phyloP scores from a whole-genome alignment of 306 rosid genomes.

The Dicorynia guianensis region DNA sequence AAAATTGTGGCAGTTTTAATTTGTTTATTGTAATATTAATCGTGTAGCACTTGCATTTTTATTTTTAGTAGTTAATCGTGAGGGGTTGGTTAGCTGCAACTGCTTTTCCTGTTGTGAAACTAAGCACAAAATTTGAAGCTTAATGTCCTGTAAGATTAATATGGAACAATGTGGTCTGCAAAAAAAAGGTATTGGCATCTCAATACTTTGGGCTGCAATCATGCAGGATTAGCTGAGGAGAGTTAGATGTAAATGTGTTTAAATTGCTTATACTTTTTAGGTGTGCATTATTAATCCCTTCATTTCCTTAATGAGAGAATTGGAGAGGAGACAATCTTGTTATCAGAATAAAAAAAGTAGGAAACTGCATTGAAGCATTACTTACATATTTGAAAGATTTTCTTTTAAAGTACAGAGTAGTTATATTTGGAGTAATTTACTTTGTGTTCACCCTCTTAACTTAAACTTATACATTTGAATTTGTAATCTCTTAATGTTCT shows the following conservation, averaged over 20 bases:
- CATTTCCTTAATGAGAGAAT: background rate
- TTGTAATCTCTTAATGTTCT: conserved; percentile 17
- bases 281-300: background rate
- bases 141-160: conserved; percentile 15
- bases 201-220: background rate
- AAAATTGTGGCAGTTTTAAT: background rate
- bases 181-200: background rate
- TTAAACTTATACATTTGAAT: background rate
- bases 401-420: background rate
- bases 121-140: background rate
- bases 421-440: background rate
- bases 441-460: background rate
- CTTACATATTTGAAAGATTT: background rate
- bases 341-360: background rate
- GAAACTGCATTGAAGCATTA: background rate
- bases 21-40: conserved; percentile 3
- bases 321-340: background rate
- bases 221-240: background rate
- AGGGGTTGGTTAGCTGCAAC: background rate
- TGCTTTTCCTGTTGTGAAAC: conserved; percentile 26
- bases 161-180: background rate
- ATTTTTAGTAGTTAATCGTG: background rate
- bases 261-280: background rate
- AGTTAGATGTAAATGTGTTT: background rate
- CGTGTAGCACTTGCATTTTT: conserved; percentile 2